Evolutionary conservation across 2,329 filamentous ascomycete genomes (phyloP).

Genomic region (Nigrospora sphaerica): DNA sequence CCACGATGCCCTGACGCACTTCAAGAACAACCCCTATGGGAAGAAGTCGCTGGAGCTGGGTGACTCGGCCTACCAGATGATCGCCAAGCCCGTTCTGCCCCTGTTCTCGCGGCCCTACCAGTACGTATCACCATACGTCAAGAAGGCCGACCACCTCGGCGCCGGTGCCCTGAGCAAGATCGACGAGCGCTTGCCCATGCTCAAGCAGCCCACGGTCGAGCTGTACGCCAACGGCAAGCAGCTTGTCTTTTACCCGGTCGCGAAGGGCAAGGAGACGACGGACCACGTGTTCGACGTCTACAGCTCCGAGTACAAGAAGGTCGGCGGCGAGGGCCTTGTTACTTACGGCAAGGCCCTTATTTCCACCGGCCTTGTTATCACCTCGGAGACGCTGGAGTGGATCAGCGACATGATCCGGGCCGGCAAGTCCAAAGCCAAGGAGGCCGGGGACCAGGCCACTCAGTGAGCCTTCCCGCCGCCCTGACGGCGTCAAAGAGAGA

Average conservation of each 20-base stretch:
- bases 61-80: slow-evolving; percentile 65
- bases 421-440: slow-evolving; percentile 57
- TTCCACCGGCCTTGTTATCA: slow-evolving; percentile 59
- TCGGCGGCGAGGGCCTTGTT: slow-evolving; percentile 56
- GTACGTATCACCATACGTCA: slow-evolving; percentile 78
- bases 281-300: slow-evolving; percentile 55
- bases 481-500: not conserved
- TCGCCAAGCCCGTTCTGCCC: slow-evolving; percentile 72
- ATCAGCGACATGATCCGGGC: slow-evolving; percentile 49
- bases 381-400: slow-evolving; percentile 57
- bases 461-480: slow-evolving; percentile 7
- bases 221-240: slow-evolving; percentile 58
- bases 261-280: slow-evolving; percentile 53
- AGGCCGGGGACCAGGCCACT: slow-evolving; percentile 41
- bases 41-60: slow-evolving; percentile 74
- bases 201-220: slow-evolving; percentile 70
- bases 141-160: slow-evolving; percentile 71
- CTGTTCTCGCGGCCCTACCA: slow-evolving; percentile 73
- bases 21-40: slow-evolving; percentile 77
- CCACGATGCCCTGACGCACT: slow-evolving; percentile 67
- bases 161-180: slow-evolving; percentile 64
- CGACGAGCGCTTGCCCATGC: slow-evolving; percentile 62
- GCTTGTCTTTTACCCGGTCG: slow-evolving; percentile 55
- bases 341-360: slow-evolving; percentile 63
- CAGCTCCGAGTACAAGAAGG: slow-evolving; percentile 54